Base-by-base conservation (phyloP, 2,329 filamentous ascomycete genomes). In the Hawksworthiomyces lignivorus region DNA sequence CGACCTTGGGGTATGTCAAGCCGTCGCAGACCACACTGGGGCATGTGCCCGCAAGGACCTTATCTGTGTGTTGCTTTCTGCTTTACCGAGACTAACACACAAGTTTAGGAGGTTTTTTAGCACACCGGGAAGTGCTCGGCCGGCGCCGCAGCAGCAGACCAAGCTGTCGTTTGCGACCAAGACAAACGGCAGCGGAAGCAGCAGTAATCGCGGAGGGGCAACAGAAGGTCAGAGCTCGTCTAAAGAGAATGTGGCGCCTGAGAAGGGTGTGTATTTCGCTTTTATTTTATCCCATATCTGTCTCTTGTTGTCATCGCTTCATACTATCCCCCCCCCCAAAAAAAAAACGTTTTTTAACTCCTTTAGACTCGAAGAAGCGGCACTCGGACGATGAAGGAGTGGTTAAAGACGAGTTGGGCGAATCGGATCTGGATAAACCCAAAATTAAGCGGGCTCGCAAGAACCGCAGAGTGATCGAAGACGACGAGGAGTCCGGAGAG, bases 1-100 rank as follows among this genome's bases (percentile, higher is more conserved):
- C 84, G 55, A 94, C 85, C 47, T 67, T 94, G 62, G 86, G 86
- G 88, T 94, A 92, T 67, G 87, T 90, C 49, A 82, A 77, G 64
- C 67, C 80, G 55, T 72, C 73, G 50, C 85, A 90, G 69, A 77
- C 73, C 58, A 87, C 81, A 53, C 67, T 90, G 62, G 76, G 81
- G 84, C 88, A 77, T 64, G 67, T 65, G 40, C 15, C 15, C n/a
- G n/a, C n/a, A n/a, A 35, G 22, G 31, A 6, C n/a, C n/a, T n/a
- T n/a, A n/a, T n/a, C n/a, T n/a, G n/a, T n/a, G n/a, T 44, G 43
- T 26, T 22, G 19, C 32, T 27, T 35, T 26, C 24, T 26, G 8
- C 12, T 4, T 26, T 26, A 26, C 12, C 24, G 24, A 26, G 8
- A 12, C 24, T 26, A 26, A 26, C 12, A 12, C 24, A 12, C 7